Percentiles rank a stretch among this genome's conserved stretches.
Evolutionary conservation across 2,329 filamentous ascomycete genomes (phyloP).

Genomic region (Pseudogymnoascus sp.): DNA sequence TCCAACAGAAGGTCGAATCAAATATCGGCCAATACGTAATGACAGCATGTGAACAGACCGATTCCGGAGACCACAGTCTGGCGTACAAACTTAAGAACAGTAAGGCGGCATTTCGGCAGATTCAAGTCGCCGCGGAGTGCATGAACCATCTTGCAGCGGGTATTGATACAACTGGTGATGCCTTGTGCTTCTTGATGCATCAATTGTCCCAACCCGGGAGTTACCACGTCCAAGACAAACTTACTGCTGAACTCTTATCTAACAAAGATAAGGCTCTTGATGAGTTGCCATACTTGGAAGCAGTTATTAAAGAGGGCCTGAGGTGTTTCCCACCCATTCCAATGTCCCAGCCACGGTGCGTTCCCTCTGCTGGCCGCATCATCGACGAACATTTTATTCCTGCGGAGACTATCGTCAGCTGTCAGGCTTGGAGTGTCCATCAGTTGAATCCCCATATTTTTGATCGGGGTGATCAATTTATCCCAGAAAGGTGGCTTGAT

Average conservation of each 20-base stretch:
- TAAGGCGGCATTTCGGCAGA: slow-evolving; percentile 37
- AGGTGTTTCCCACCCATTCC: slow-evolving; percentile 57
- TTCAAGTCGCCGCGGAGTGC: slow-evolving; percentile 57
- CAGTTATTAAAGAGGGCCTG: slow-evolving; percentile 53
- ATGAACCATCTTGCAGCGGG: slow-evolving; percentile 65
- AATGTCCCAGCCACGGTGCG: slow-evolving; percentile 56
- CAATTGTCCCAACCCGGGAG: slow-evolving; percentile 55
- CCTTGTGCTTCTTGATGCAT: slow-evolving; percentile 63
- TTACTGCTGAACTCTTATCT: slow-evolving; percentile 43
- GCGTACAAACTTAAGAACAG: slow-evolving; percentile 50
- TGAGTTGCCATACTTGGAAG: slow-evolving; percentile 51
- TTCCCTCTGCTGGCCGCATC: slow-evolving; percentile 43
- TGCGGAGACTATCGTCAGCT: slow-evolving; percentile 47
- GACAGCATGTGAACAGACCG: slow-evolving; percentile 37
- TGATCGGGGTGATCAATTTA: slow-evolving; percentile 65
- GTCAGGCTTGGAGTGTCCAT: slow-evolving; percentile 53
- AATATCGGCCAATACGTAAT: slow-evolving; percentile 39
- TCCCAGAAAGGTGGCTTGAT: slow-evolving; percentile 76
- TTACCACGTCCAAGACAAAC: slow-evolving; percentile 38
- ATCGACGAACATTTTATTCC: slow-evolving; percentile 50
- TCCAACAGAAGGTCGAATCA: neutral
- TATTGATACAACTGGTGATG: slow-evolving; percentile 64
- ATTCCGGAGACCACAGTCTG: slow-evolving; percentile 47
- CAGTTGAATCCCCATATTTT: slow-evolving; percentile 59
- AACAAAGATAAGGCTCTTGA: slow-evolving; percentile 36